Evolutionary conservation across 1,284 basidiomycete genomes (phyloP).

Genomic region (Rhizoctonia solani): DNA sequence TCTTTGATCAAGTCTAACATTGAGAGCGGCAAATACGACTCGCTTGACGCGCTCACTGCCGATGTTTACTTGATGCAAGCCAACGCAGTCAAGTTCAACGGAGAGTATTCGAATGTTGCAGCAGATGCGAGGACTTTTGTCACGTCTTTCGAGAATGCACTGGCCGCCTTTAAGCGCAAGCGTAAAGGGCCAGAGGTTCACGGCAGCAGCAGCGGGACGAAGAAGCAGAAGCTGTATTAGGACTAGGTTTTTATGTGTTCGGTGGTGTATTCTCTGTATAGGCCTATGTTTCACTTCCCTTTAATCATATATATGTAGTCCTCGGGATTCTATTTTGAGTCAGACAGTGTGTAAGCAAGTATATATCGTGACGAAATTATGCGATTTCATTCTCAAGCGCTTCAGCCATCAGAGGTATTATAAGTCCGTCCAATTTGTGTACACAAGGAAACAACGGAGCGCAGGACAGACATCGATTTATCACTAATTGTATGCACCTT

Average conservation of each 20-base stretch:
- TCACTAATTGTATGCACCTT: too few species aligned
- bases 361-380: too few species aligned
- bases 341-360: not conserved
- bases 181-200: constrained; percentile 32
- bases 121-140: constrained; percentile 47
- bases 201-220: constrained; percentile 1
- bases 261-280: constrained; percentile 3
- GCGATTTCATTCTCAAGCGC: too few species aligned
- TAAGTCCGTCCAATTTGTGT: not conserved
- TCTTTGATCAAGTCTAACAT: constrained; percentile 81
- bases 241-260: not conserved
- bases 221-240: constrained; percentile 37
- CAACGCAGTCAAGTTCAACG: constrained; percentile 88
- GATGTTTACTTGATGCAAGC: constrained; percentile 84
- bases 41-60: constrained; percentile 73
- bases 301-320: not conserved
- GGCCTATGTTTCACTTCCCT: not conserved
- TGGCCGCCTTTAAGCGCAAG: constrained; percentile 38
- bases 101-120: constrained; percentile 75
- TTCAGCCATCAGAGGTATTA: not conserved
- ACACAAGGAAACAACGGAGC: not conserved
- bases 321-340: not conserved
- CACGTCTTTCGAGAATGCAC: constrained; percentile 41
- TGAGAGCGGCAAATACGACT: constrained; percentile 81
- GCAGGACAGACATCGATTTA: too few species aligned